Percentiles rank a stretch among this genome's conserved stretches.
Conservation (phyloP, 176 grass and related monocot species). For the Puccinellia tenuiflora region DNA sequence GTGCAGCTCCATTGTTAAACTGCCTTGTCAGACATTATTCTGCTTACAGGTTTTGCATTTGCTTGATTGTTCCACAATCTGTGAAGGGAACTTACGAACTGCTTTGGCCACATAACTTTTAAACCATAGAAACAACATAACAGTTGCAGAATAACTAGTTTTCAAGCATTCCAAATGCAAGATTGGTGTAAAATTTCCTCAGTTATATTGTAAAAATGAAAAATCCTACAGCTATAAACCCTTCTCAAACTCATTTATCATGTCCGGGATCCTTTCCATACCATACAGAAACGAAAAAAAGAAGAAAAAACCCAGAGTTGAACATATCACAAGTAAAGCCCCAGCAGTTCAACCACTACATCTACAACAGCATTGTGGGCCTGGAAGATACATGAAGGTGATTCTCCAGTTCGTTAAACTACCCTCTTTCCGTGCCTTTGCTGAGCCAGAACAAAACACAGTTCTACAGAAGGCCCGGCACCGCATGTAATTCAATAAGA, state of each 20-base stretch:
- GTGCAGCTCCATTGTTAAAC: background rate
- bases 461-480: background rate
- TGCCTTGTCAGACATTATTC: background rate
- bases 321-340: slow-evolving; percentile 2
- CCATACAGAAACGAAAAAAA: background rate
- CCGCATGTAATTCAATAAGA: background rate
- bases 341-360: slow-evolving; percentile 3
- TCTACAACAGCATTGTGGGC: background rate
- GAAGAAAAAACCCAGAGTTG: background rate
- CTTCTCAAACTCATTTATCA: slow-evolving; percentile 20
- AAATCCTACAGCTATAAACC: background rate
- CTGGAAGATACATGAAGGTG: slow-evolving; percentile 1
- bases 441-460: background rate
- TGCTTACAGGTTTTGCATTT: background rate
- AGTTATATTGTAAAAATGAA: background rate
- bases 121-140: background rate
- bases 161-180: background rate
- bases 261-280: background rate
- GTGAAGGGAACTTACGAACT: background rate
- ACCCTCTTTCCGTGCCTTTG: slow-evolving; percentile 9
- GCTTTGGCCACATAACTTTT: background rate
- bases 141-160: background rate
- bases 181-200: background rate
- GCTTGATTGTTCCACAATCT: background rate
- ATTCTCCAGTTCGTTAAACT: background rate